These are phyloP conservation scores for Chlamydomonas incerta DNA, from an alignment of 139 green algal species.

Conservation along the genomic window DNA sequence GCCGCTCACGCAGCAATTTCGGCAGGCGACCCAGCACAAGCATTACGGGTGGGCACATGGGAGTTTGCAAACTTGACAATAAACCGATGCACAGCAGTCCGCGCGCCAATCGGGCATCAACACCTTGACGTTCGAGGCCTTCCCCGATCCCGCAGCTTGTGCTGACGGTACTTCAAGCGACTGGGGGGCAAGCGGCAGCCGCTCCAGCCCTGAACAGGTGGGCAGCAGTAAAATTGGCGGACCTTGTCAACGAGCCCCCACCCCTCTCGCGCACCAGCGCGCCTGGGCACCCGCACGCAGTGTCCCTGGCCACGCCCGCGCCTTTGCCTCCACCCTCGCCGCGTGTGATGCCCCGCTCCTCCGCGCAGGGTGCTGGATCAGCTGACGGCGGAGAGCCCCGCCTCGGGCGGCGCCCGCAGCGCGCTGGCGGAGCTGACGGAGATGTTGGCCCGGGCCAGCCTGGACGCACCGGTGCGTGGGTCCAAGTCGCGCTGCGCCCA, in stretches of 20 bases:
- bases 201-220: conserved; percentile 16
- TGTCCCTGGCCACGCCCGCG: no score
- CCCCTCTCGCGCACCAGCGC: no score
- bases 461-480: no score
- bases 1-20: conserved; percentile 2
- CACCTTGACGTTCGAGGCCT: no score
- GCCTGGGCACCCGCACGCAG: no score
- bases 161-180: not conserved
- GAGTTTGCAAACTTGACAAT: no score
- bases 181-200: not conserved
- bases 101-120: no score
- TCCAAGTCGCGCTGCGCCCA: no score
- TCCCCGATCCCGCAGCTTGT: conserved; percentile 2
- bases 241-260: no score
- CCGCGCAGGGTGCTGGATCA: not conserved
- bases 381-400: not conserved
- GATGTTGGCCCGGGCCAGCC: not conserved
- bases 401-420: not conserved
- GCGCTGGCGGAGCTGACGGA: conserved; percentile 27
- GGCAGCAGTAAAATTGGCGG: no score
- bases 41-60: conserved; percentile 13
- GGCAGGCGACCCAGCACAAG: conserved; percentile 3
- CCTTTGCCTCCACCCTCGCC: no score
- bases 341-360: not conserved
- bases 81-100: no score